Evolutionary conservation across 257 asterid species (phyloP).

Genomic region (Agastache rugosa): DNA sequence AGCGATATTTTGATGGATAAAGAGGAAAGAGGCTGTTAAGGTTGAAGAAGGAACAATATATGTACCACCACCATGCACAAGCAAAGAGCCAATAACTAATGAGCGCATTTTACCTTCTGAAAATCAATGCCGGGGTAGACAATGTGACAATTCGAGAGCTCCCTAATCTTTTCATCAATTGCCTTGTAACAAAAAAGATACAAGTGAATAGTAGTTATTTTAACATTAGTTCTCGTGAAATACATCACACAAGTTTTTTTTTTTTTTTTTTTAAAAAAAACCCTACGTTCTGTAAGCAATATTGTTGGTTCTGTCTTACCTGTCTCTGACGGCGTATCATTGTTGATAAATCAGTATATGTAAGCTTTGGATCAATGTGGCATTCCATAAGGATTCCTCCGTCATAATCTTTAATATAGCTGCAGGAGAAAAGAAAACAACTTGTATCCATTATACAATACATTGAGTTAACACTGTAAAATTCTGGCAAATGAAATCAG

Average conservation of each 20-base stretch:
- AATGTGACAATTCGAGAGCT: conserved; percentile 97
- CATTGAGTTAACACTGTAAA: background rate
- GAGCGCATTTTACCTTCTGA: conserved; percentile 76
- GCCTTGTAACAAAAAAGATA: conserved; percentile 63
- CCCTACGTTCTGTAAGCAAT: conserved; percentile 16
- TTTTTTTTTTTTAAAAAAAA: no score
- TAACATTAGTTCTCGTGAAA: conserved; percentile 18
- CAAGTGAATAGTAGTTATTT: conserved; percentile 29
- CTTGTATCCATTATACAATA: conserved; percentile 24
- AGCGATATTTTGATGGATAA: background rate
- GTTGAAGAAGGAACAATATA: conserved; percentile 19
- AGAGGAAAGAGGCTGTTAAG: background rate
- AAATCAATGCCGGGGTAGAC: conserved; percentile 92
- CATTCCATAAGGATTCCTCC: conserved; percentile 99
- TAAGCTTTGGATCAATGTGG: conserved; percentile 95
- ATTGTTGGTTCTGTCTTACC: conserved; percentile 48
- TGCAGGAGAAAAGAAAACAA: conserved; percentile 38
- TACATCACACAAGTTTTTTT: no score
- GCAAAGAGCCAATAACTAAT: no score
- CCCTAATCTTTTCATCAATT: conserved; percentile 93
- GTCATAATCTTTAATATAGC: conserved; percentile 94
- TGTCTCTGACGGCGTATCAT: conserved; percentile 98
- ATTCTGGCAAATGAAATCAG: conserved; percentile 6
- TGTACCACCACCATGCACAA: background rate
- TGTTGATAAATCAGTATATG: conserved; percentile 93